Percentiles rank a stretch among this genome's conserved stretches.
phyloP scores from a whole-genome alignment of 2,329 filamentous ascomycete species.

The Cercospora citrullina region DNA sequence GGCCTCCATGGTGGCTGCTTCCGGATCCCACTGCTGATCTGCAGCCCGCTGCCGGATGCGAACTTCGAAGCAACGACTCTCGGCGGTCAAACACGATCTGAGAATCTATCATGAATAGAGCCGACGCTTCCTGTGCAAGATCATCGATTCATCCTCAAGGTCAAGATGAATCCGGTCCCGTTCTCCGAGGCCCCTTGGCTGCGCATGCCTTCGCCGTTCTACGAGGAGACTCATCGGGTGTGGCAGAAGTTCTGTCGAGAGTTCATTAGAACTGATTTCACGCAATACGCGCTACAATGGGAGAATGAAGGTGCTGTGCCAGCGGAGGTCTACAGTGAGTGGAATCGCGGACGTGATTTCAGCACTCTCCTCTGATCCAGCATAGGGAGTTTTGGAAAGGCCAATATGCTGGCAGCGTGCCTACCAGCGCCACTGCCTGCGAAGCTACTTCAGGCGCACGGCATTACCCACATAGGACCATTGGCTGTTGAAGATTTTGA shows the following conservation, averaged over 20 bases:
- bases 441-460: slow-evolving; percentile 64
- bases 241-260: slow-evolving; percentile 27
- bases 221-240: slow-evolving; percentile 23
- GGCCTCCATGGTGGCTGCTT: background rate
- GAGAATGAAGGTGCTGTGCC: slow-evolving; percentile 42
- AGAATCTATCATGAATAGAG: background rate
- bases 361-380: background rate
- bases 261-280: slow-evolving; percentile 27
- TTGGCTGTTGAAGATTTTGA: slow-evolving; percentile 72
- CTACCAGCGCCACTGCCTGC: slow-evolving; percentile 68
- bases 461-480: slow-evolving; percentile 64
- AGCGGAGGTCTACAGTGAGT: slow-evolving; percentile 62
- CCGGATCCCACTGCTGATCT: background rate
- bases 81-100: background rate
- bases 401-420: slow-evolving; percentile 67
- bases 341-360: slow-evolving; percentile 51
- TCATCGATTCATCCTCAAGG: background rate
- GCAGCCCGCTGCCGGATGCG: background rate
- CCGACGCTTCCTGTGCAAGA: background rate
- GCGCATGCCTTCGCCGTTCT: slow-evolving; percentile 26
- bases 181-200: slow-evolving; percentile 23
- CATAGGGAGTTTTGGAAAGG: background rate
- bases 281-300: slow-evolving; percentile 27
- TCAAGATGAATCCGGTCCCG: slow-evolving; percentile 12
- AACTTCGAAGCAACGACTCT: background rate